phyloP scores from a whole-genome alignment of 176 grass and related monocot genomes.

The Zizania latifolia region DNA sequence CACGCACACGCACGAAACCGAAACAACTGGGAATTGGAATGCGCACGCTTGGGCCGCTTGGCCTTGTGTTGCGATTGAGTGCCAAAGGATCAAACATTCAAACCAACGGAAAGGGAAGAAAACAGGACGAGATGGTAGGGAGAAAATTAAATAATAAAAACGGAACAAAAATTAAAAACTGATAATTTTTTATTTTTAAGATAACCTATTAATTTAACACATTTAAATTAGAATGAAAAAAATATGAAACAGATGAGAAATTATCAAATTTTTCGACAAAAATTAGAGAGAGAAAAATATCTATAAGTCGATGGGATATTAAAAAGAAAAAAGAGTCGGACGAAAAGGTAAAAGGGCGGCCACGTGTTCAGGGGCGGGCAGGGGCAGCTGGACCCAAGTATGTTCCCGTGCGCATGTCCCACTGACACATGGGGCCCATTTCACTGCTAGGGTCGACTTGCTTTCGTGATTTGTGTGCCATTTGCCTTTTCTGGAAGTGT shows the following conservation, averaged over 20 bases:
- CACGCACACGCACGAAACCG: conserved; percentile 15
- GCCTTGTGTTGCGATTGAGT: conserved; percentile 19
- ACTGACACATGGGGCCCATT: not conserved
- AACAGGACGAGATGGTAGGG: conserved; percentile 18
- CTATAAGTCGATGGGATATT: no score
- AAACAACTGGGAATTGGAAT: not conserved
- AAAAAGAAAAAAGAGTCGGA: not conserved
- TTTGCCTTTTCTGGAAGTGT: not conserved
- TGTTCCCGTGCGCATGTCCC: not conserved
- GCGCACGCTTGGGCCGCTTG: no score
- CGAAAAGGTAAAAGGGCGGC: not conserved
- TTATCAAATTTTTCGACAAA: no score
- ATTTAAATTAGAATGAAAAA: no score
- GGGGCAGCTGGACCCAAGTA: not conserved
- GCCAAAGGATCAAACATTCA: conserved; percentile 29
- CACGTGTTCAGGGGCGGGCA: conserved; percentile 1
- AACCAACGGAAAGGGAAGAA: conserved; percentile 7
- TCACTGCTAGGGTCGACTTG: not conserved
- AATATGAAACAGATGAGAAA: no score
- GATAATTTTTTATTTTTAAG: no score
- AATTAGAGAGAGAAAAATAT: not conserved
- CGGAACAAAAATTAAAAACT: not conserved
- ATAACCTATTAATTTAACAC: no score
- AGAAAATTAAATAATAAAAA: conserved; percentile 30
- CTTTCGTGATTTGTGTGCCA: not conserved